Percentiles rank a stretch among this genome's conserved stretches.
Conservation (phyloP, 2,329 filamentous ascomycete species). For the Colletotrichum sp. region DNA sequence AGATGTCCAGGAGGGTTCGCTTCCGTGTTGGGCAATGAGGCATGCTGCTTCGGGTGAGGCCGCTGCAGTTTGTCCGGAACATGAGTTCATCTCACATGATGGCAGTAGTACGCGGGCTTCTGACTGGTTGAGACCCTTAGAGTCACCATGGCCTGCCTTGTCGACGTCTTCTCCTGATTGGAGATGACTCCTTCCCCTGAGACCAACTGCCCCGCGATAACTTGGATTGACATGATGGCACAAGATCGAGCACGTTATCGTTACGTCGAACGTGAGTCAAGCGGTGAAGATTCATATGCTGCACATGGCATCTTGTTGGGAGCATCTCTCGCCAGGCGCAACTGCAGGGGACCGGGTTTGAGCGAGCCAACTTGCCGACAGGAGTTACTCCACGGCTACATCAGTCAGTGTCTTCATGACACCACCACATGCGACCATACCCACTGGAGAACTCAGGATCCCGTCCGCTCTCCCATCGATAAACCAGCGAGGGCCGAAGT, state of each 20-base stretch:
- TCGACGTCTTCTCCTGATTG: background rate
- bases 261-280: background rate
- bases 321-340: background rate
- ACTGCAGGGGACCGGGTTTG: background rate
- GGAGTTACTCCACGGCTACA: background rate
- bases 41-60: background rate
- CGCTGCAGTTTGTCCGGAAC: background rate
- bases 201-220: background rate
- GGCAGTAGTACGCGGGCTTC: background rate
- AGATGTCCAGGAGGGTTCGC: background rate
- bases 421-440: background rate
- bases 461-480: slow-evolving; percentile 14
- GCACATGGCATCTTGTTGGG: background rate
- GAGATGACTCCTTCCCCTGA: background rate
- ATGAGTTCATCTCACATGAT: background rate
- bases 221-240: background rate
- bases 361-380: background rate
- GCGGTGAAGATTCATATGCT: background rate
- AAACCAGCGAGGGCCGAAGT: slow-evolving; percentile 3
- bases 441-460: slow-evolving; percentile 13
- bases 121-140: too few species aligned
- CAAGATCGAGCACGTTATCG: background rate
- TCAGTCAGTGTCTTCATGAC: background rate
- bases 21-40: background rate
- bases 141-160: background rate